phyloP scores from a whole-genome alignment of 495 filamentous ascomycete genomes.

The Penicillium tannophilum region DNA sequence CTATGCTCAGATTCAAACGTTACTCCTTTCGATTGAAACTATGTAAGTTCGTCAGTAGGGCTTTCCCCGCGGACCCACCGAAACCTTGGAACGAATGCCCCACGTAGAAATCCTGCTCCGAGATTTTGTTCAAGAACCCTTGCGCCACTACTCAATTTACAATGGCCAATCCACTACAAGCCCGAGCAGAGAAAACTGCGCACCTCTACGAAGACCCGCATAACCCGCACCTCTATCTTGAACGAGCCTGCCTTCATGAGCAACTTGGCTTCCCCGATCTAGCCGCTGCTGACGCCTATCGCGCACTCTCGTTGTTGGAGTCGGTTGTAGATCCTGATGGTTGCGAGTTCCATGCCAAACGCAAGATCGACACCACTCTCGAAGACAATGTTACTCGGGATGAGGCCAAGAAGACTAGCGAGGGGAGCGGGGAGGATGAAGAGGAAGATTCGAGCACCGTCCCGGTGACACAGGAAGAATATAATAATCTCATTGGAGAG shows the following conservation, averaged over 20 bases:
- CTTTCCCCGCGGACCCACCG: conserved; percentile 8
- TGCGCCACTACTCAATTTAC: not conserved
- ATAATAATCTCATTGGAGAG: conserved; percentile 40
- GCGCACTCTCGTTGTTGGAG: conserved; percentile 81
- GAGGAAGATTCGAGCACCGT: conserved; percentile 41
- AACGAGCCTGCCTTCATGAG: conserved; percentile 69
- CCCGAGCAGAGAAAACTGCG: conserved; percentile 28
- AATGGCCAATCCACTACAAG: conserved; percentile 21
- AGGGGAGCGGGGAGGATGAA: conserved; percentile 22
- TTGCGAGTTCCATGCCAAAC: conserved; percentile 45
- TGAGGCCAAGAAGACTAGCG: not conserved
- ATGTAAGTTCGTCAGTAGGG: not conserved
- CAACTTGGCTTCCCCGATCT: conserved; percentile 86
- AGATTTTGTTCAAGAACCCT: not conserved
- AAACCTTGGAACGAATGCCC: conserved; percentile 6
- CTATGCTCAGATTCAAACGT: no score
- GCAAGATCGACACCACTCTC: conserved; percentile 20
- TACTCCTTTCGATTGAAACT: no score
- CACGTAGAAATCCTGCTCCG: conserved; percentile 4
- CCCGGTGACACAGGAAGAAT: conserved; percentile 43
- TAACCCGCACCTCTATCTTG: conserved; percentile 73
- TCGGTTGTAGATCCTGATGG: conserved; percentile 65
- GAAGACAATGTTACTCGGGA: not conserved
- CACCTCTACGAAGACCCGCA: conserved; percentile 62
- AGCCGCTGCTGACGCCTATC: conserved; percentile 86